Base-by-base conservation (phyloP, 495 filamentous ascomycete genomes). In the Arthonia radiata region DNA sequence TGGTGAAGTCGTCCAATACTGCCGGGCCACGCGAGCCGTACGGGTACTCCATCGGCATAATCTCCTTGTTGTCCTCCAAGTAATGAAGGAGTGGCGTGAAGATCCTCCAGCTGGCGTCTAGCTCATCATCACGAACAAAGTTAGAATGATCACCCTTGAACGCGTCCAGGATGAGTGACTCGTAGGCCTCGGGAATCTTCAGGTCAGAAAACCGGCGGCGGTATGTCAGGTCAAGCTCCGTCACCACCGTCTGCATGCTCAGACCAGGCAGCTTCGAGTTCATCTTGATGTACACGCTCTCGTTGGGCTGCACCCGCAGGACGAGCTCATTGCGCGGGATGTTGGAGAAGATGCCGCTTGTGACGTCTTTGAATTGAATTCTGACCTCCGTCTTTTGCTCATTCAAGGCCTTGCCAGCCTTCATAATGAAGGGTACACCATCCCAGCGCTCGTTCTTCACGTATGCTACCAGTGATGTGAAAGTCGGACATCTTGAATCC, bases 381-480 rank as follows among this genome's bases (percentile, higher is more conserved):
- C 89, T 79, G 37, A 99, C 83, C 54, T 99, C 89, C 17, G 89
- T 94, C 69, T 99, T 99, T 49, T 99, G 89, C 63, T 99, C 89
- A 51, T 99, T 99, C 26, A 99, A 57, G 29, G 86, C 86, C 60
- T 99, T 99, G 33, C 89, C 89, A 21, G 89, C 89, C 67, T 99
- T 99, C 52, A 99, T 59, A 50, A 99, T 99, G 59, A 94, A 99
- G 22, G 89, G 89, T 27, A 99, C 89, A 31, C 89, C 89, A 37
- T 99, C 89, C 89, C 89, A 99, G 39, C 89, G 64, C 64, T 99
- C 89, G 46, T 99, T 99, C 67, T 94, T 93, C 54, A 99, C 93
- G 52, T 79, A 90, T 13, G 78, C 79, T 21, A 89, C 89, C 56
- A 99, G 67, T 13, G 86, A 81, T 44, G 81, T 89, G 61, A 94